Base-by-base conservation (phyloP, 192 early-diverging fungal species). In the Lobosporangium transversale region DNA sequence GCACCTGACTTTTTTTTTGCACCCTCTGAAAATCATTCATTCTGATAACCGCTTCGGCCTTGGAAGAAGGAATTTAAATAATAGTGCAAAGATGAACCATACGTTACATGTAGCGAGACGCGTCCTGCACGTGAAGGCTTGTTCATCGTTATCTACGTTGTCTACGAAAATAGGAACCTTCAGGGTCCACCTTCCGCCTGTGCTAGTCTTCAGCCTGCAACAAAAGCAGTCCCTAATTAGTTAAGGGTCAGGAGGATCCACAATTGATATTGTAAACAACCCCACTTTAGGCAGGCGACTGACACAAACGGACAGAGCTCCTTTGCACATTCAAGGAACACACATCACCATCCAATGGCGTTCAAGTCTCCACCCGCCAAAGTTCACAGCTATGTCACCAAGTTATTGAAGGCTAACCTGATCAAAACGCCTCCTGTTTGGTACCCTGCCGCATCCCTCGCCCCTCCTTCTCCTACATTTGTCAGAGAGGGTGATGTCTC, bases 381-480 rank as follows among this genome's bases (percentile, higher is more conserved):
- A 69, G 47, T 88, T 48, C 78, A 70, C 57, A 76, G 68, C 55
- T 83, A 86, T 70, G 85, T 88, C 33, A 78, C 81, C 23, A 78
- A 79, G 24, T 79, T 86, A 29, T 36, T 88, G 30, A 86, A 85
- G 57, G 87, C 82, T 23, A 78, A 79, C 18, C 59, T 88, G 31
- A 65, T 85, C 53, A 88, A 82, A 55, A 68, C 66, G n/a, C 53
- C 81, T 26, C 87, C 87, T 0, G 79, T 80, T 26, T 88, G 87
- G 87, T 85, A 80, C 60, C 62, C 79, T 15, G 85, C 79, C 26
- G 61, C 86, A 18, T 57, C 84, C 14, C 49, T 68, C 20, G 58
- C 80, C 42, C 87, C 87, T 32, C 83, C 87, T n/a, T 85, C 85
- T 11, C 85, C 83, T 17, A 83, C 81, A 32, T 71, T 88, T 47